Base-by-base conservation (phyloP, 164 flowering plant genomes). In the Vitis amurensis region DNA sequence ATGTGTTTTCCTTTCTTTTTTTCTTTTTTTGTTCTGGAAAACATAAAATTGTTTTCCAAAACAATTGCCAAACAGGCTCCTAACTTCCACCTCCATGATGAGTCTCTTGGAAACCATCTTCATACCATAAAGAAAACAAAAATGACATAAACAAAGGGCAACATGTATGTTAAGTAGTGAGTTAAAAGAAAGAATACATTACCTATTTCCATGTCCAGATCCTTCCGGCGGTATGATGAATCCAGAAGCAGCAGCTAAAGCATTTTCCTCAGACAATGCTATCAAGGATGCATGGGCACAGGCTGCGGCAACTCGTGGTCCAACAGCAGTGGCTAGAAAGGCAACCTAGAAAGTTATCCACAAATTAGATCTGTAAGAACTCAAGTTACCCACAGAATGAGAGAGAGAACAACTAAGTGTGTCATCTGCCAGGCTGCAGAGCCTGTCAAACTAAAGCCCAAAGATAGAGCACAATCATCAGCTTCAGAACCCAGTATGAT, bases 261-360 rank as follows among this genome's bases (percentile, higher is more conserved):
- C 73, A 59, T 82, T 83, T 59, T 86, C 91, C 76, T 84, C 87
- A 51, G 92, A 87, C 62, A 95, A 77, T 79, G 78, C 83, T 23
- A 83, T 89, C 78, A 95, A 86, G 47, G 97, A 82, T 68, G 97
- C 94, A 87, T 95, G 99, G 57, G 99, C 99, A 84, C 94, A 95
- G 52, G 99, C 90, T 31, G 99, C 97, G 71, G 99, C 99, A 76
- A 95, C 92, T 83, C 99, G 87, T 57, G 99, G 99, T 69, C 98
- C 98, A 52, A 95, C 85, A 64, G 93, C 86, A 81, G 97, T 85
- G 58, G 98, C 92, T 79, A 95, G 78, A 87, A 95, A 93, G 31
- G 98, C 85, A 79, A 95, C 98, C 99, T 95, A 71, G 17, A 82
- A 71, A 72, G n/a, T 17, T 67, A 52, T 50, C 55, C 17, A 73